These are phyloP conservation scores for Sisymbrium irio DNA, from an alignment of 345 rosid genomes.

Conservation along the genomic window DNA sequence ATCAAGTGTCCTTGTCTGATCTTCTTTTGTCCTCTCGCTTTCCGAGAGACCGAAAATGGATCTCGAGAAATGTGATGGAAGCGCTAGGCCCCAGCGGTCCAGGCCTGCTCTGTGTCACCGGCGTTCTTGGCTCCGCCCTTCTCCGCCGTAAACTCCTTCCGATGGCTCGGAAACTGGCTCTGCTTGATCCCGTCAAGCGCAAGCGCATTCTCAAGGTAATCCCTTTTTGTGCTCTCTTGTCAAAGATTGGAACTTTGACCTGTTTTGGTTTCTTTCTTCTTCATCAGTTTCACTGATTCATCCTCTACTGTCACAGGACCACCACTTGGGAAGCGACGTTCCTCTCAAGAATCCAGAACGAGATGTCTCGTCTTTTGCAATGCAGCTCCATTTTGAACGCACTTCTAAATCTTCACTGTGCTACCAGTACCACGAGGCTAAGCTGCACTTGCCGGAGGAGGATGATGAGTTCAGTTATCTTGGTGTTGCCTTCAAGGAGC, in stretches of 20 bases:
- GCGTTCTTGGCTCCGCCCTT: conserved; percentile 48
- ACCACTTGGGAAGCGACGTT: conserved; percentile 78
- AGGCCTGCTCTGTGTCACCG: conserved; percentile 64
- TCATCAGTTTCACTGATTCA: too few relatives aligned
- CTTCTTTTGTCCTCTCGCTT: conserved; percentile 42
- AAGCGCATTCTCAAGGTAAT: conserved; percentile 69
- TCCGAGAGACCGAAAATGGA: conserved; percentile 29
- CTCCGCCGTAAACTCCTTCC: conserved; percentile 69
- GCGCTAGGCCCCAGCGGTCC: conserved; percentile 74
- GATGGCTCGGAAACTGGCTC: conserved; percentile 64
- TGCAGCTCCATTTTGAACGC: conserved; percentile 53
- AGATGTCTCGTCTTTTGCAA: conserved; percentile 75
- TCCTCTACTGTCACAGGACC: too few relatives aligned
- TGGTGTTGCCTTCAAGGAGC: conserved; percentile 49
- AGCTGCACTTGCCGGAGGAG: conserved; percentile 20
- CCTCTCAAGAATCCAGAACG: conserved; percentile 75
- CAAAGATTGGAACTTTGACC: background rate
- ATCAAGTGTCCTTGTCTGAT: conserved; percentile 54
- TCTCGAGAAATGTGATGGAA: conserved; percentile 52
- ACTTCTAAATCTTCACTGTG: conserved; percentile 34
- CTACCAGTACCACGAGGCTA: conserved; percentile 16
- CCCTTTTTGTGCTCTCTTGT: background rate
- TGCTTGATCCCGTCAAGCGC: conserved; percentile 53
- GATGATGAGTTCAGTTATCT: conserved; percentile 49
- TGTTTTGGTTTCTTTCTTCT: background rate